phyloP scores from a whole-genome alignment of 2,329 filamentous ascomycete genomes.

The Thielaviopsis euricoi region DNA sequence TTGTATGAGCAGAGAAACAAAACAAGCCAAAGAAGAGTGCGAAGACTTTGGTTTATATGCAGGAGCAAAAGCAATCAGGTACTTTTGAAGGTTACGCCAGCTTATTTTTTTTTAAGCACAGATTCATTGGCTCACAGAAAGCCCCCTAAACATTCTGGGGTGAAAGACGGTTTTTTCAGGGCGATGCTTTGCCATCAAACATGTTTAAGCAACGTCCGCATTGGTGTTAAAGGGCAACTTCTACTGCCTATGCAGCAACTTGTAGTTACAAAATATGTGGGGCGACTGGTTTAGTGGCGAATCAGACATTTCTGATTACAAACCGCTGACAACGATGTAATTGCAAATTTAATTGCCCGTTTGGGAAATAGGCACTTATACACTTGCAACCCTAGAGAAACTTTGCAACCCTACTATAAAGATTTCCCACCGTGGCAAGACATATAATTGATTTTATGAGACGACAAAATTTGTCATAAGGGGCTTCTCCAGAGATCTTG shows the following conservation, averaged over 20 bases:
- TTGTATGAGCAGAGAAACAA: too few relatives aligned
- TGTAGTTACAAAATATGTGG: slow-evolving; percentile 1
- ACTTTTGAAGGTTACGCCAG: too few relatives aligned
- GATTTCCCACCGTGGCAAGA: too few relatives aligned
- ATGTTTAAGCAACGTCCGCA: not conserved
- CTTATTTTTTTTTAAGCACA: not conserved
- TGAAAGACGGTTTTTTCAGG: not conserved
- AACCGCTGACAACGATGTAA: slow-evolving; percentile 1
- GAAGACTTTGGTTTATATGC: too few relatives aligned
- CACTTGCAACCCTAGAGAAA: too few relatives aligned
- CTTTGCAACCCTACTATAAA: too few relatives aligned
- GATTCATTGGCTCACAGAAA: not conserved
- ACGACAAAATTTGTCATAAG: too few relatives aligned
- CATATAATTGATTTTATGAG: too few relatives aligned
- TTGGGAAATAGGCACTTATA: too few relatives aligned
- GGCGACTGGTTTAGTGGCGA: not conserved
- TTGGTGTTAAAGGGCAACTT: not conserved
- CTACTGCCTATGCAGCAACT: not conserved
- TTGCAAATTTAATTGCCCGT: not conserved
- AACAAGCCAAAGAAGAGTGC: too few relatives aligned
- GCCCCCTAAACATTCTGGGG: not conserved
- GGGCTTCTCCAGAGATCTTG: too few relatives aligned
- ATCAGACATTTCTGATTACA: not conserved
- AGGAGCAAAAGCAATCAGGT: too few relatives aligned
- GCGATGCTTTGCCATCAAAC: not conserved